Base-by-base conservation (phyloP, 2,329 filamentous ascomycete genomes). In the Aspergillus clavatus region DNA sequence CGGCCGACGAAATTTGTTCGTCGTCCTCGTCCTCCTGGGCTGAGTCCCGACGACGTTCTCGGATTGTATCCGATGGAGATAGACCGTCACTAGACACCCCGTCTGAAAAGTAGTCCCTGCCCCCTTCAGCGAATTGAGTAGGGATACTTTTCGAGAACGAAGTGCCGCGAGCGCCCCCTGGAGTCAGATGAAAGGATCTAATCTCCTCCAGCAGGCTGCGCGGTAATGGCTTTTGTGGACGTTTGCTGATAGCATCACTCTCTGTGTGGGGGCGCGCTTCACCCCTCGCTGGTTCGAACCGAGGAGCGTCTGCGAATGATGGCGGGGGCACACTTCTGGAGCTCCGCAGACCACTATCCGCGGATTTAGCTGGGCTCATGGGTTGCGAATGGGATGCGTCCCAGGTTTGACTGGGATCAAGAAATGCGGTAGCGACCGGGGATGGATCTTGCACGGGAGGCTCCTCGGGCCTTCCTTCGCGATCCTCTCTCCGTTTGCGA, bases 1-100 rank as follows among this genome's bases (percentile, higher is more conserved):
- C 69, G 10, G 81, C 81, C 22, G 80, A 83, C 0, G 79, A 81
- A 29, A 84, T 84, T 48, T 82, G 79, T 59, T 84, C 81, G 44
- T 80, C 80, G 26, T 80, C 78, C n/a, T 80, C 76, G 38, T 78
- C 75, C 26, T 76, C 77, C 18, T 58, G 61, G 7, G 52, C 51
- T 6, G 56, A 55, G 21, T 47, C 52, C 23, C 52, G 52, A 33
- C 45, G 52, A 7, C 52, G 54, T 33, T 55, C 60, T 36, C 51
- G 46, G 19, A 57, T 44, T 6, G 56, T 56, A 38, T 57, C 57
- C 1, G 60, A 48, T 2, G 53, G 48, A 3, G 57, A 54, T 1
- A 57, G 54, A 7, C 52, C 33, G 24, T 56, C 47, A n/a, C 45
- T 40, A 29, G 51, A 40, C 4, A 45, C 24, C 8, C 59, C 55